Conservation (phyloP, 75 land plant genomes). For the Selaginella moellendorffii region DNA sequence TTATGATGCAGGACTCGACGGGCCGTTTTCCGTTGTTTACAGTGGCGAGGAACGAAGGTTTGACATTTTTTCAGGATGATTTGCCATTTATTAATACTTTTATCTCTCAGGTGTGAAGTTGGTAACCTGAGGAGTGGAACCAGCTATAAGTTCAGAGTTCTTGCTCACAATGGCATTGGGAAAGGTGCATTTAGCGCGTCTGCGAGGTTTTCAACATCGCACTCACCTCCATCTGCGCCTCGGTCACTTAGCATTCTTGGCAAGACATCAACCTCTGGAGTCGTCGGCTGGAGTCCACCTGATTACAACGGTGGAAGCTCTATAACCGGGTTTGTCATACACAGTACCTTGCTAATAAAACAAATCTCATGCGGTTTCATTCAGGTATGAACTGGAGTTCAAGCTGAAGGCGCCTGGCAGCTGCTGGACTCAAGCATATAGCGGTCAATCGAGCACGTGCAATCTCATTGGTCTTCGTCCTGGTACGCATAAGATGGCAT, state of each 20-base stretch:
- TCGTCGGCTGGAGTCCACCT: slow-evolving; percentile 14
- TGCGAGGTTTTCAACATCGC: slow-evolving; percentile 11
- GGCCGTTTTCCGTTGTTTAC: neutral
- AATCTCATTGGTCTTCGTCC: neutral
- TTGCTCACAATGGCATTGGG: slow-evolving; percentile 15
- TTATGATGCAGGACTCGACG: neutral
- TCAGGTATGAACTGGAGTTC: neutral
- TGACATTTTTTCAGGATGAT: neutral
- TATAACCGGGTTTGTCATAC: slow-evolving; percentile 10
- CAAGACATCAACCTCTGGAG: slow-evolving; percentile 3
- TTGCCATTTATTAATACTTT: neutral
- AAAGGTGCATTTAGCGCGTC: slow-evolving; percentile 15
- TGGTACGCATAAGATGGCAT: neutral
- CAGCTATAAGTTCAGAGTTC: slow-evolving; percentile 12
- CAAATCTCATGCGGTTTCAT: no score
- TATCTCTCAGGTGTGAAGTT: neutral
- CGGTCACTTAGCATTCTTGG: slow-evolving; percentile 9
- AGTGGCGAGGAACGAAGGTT: neutral
- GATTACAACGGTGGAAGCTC: slow-evolving; percentile 17
- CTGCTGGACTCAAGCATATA: neutral
- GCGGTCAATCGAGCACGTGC: neutral
- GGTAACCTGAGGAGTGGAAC: slow-evolving; percentile 13
- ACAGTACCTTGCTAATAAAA: neutral
- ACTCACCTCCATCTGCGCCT: slow-evolving; percentile 11
- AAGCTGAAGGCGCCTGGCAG: neutral